Conservation (phyloP, 2,329 filamentous ascomycete genomes). For the Diaporthe caulivora region DNA sequence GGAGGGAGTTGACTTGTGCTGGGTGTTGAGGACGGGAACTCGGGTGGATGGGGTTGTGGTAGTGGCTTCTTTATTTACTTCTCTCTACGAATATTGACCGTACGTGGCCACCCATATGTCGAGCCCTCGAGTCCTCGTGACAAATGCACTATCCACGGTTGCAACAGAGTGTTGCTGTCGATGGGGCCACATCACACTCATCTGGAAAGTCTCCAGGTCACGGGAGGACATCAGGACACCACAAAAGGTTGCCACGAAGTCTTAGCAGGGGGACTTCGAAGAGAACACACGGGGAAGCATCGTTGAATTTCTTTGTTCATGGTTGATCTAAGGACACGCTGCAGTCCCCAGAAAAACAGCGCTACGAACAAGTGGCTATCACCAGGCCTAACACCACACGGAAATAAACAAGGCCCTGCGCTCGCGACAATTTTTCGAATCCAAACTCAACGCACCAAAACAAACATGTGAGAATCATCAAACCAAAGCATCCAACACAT, state of each 20-base stretch:
- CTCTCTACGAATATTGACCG: neutral
- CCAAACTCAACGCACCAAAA: neutral
- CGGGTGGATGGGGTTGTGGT: too few relatives aligned
- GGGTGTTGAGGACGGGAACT: too few relatives aligned
- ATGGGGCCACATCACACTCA: neutral
- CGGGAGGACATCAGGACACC: neutral
- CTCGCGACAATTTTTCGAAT: neutral
- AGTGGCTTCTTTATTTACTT: neutral
- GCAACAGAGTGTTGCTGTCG: neutral
- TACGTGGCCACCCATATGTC: neutral
- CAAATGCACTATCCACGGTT: neutral
- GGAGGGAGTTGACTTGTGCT: too few relatives aligned
- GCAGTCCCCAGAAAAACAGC: neutral
- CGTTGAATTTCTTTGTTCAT: neutral
- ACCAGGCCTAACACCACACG: neutral
- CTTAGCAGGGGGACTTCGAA: neutral
- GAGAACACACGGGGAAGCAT: neutral
- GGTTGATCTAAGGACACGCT: neutral
- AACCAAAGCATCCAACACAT: neutral
- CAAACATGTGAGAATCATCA: neutral
- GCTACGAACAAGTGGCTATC: neutral
- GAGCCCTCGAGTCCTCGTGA: fast-evolving
- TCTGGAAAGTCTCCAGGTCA: too few relatives aligned
- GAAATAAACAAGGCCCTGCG: neutral
- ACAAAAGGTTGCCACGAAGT: fast-evolving